These are phyloP conservation scores for Lachancea lanzarotensis DNA, from an alignment of 805 yeast species.

Conservation along the genomic window DNA sequence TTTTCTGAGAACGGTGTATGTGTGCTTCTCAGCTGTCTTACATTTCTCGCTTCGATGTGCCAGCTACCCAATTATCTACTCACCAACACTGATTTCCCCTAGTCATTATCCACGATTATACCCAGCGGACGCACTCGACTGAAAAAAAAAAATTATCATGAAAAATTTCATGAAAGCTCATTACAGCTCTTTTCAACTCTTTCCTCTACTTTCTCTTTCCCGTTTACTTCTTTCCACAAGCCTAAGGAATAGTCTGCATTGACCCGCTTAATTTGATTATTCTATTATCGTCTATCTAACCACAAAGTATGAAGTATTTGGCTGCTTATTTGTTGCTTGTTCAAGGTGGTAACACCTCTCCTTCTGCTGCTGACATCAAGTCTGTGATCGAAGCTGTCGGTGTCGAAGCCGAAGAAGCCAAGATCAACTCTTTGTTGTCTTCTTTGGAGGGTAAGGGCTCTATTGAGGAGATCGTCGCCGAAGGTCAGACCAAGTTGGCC, in stretches of 20 bases:
- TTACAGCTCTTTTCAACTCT: not conserved
- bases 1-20: no score
- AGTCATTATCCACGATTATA: no score
- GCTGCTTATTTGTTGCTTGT: slow-evolving; percentile 88
- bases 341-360: slow-evolving; percentile 80
- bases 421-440: slow-evolving; percentile 60
- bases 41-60: no score
- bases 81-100: no score
- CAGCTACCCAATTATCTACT: no score
- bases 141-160: slow-evolving; percentile 6
- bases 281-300: slow-evolving; percentile 18
- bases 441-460: slow-evolving; percentile 74
- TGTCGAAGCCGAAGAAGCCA: slow-evolving; percentile 73
- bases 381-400: slow-evolving; percentile 68
- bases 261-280: slow-evolving; percentile 34
- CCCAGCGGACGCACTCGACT: no score
- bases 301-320: slow-evolving; percentile 65
- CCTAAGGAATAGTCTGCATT: slow-evolving; percentile 37
- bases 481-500: slow-evolving; percentile 75
- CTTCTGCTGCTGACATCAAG: slow-evolving; percentile 73
- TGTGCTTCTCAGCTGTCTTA: no score
- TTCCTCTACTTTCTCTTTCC: slow-evolving; percentile 4
- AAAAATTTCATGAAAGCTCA: slow-evolving; percentile 2
- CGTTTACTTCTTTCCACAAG: slow-evolving; percentile 5
- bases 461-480: slow-evolving; percentile 63